Evolutionary conservation across 2,329 filamentous ascomycete species (phyloP), one percentile per base, ranked within the genome.

Genomic region (Aspergillus terreus): DNA sequence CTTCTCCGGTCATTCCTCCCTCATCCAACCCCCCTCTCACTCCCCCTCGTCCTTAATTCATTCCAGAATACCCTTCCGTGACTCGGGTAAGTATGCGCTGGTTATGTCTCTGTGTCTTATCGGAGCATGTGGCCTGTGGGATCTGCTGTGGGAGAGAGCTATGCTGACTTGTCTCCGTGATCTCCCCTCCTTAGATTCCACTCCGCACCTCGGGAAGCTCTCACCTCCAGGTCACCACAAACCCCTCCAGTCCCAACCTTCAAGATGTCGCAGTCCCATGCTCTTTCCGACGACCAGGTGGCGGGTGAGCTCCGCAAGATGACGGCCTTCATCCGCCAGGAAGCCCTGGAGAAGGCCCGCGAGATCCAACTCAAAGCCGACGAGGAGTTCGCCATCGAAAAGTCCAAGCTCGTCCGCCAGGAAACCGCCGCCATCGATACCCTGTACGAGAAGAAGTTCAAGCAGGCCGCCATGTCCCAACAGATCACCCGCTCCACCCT

Each of bases 291-390:
- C 83, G 91, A 95, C 79, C 91, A 96, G 87, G 90, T 99, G 82
- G 86, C 89, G 77, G 86, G 90, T 77, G 94, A 99, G 85, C 89
- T 99, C 77, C 92, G 90, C 82, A 99, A 99, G 84, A 99, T 99
- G 94, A 97, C 94, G 54, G 92, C 92, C 71, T 99, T 99, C 84
- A 99, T 99, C 85, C 90, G 91, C 75, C 94, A 97, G 78, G 94
- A 99, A 79, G 94, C 94, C 53, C 83, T 88, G 68, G 94, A 99
- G 73, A 99, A 99, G 78, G 91, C 91, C 66, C 88, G 88, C 71
- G 94, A 99, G 77, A 97, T 99, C 75, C 85, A 94, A 70, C 87
- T 97, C 78, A 97, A 97, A 78, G 94, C 94, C 74, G 92, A 97
- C 79, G 91, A 97, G 76, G 94, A 99, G 76, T 97, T 97, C 76